Conservation (phyloP, 2,329 filamentous ascomycete species). For the Macroventuria anomochaeta region DNA sequence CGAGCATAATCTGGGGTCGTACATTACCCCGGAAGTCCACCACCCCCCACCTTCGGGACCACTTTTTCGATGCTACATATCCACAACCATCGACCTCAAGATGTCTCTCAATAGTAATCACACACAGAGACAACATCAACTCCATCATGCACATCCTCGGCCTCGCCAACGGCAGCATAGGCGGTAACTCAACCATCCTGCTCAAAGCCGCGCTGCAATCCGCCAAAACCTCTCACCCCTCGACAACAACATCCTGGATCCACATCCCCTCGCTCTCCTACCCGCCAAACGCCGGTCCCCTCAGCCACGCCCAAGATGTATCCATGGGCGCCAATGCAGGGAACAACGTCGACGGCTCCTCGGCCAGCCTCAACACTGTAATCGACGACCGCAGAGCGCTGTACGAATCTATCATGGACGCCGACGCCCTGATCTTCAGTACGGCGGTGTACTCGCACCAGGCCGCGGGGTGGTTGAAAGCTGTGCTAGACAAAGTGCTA, state of each 20-base stretch:
- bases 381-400: constrained; percentile 8
- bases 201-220: constrained; percentile 16
- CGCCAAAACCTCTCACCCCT: background rate
- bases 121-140: background rate
- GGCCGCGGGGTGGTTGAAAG: constrained; percentile 9
- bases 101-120: background rate
- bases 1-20: background rate
- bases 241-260: constrained; percentile 19
- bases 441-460: constrained; percentile 20
- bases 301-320: constrained; percentile 4
- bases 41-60: background rate
- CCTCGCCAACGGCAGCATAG: constrained; percentile 16
- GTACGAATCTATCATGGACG: constrained; percentile 12
- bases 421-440: constrained; percentile 13
- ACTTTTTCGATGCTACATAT: background rate
- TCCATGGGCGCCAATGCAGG: constrained; percentile 10
- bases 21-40: background rate
- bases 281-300: constrained; percentile 14
- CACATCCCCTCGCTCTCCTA: constrained; percentile 15
- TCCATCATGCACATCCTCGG: constrained; percentile 20
- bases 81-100: background rate
- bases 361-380: background rate
- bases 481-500: constrained; percentile 13
- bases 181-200: constrained; percentile 18
- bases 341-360: background rate